phyloP scores from a whole-genome alignment of 352 stramenopile genomes.

The Globisporangium solare region DNA sequence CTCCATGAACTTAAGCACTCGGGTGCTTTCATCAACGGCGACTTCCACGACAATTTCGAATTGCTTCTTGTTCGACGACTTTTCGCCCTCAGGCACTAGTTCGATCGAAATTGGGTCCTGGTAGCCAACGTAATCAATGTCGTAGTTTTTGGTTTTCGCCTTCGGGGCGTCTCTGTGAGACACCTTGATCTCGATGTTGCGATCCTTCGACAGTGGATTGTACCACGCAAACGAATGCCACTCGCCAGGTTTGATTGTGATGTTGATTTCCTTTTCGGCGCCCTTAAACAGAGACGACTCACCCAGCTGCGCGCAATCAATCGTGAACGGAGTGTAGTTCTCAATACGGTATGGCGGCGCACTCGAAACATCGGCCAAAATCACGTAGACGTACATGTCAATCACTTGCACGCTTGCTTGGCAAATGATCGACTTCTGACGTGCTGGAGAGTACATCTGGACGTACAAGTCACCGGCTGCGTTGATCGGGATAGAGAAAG shows the following conservation, averaged over 20 bases:
- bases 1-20: constrained; percentile 76
- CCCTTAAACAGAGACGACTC: constrained; percentile 64
- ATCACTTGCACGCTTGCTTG: constrained; percentile 83
- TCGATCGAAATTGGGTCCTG: constrained; percentile 63
- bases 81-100: constrained; percentile 32
- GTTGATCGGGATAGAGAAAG: constrained; percentile 76
- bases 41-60: constrained; percentile 75
- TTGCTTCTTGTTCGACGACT: constrained; percentile 11
- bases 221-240: constrained; percentile 85
- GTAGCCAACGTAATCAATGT: constrained; percentile 81
- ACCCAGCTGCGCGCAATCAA: constrained; percentile 69
- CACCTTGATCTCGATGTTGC: constrained; percentile 62
- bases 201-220: constrained; percentile 81
- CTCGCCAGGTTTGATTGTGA: constrained; percentile 55
- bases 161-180: constrained; percentile 51
- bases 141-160: constrained; percentile 65
- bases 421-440: constrained; percentile 75
- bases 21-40: constrained; percentile 71
- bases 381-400: constrained; percentile 88
- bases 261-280: constrained; percentile 42
- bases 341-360: constrained; percentile 82
- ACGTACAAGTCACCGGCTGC: constrained; percentile 73
- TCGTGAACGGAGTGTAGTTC: constrained; percentile 82
- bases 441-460: constrained; percentile 71
- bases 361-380: constrained; percentile 76